Percentiles rank a stretch among this genome's conserved stretches.
phyloP scores from a whole-genome alignment of 805 yeast species.

The Ascoidea tarda region DNA sequence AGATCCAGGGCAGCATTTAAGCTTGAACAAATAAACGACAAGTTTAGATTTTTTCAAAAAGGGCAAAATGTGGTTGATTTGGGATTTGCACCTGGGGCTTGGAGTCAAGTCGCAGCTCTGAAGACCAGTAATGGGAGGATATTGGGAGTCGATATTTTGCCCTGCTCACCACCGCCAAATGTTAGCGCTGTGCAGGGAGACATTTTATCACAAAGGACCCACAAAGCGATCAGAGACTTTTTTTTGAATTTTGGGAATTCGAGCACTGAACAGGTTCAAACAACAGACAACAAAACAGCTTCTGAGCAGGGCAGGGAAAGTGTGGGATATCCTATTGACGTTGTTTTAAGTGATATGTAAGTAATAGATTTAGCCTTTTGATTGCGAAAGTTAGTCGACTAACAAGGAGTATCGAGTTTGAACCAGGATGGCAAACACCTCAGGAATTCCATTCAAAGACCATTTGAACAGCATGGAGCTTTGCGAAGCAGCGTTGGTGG shows the following conservation, averaged over 20 bases:
- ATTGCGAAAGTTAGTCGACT: constrained; percentile 38
- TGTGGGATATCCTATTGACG: constrained; percentile 35
- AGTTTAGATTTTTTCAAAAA: constrained; percentile 40
- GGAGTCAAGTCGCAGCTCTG: constrained; percentile 75
- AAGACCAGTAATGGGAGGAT: constrained; percentile 38
- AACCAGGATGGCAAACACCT: constrained; percentile 81
- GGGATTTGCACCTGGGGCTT: constrained; percentile 91
- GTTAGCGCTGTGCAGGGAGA: constrained; percentile 78
- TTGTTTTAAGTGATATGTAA: constrained; percentile 74
- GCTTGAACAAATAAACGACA: constrained; percentile 57
- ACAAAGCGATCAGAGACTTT: constrained; percentile 34
- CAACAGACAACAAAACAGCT: background rate
- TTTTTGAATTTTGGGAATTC: constrained; percentile 20
- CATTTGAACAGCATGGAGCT: constrained; percentile 67
- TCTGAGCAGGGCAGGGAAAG: background rate
- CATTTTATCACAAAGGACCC: constrained; percentile 56
- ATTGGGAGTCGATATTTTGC: constrained; percentile 73
- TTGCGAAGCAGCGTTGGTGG: constrained; percentile 79
- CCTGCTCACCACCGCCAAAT: constrained; percentile 69
- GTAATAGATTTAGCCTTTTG: constrained; percentile 17
- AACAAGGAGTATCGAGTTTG: constrained; percentile 41
- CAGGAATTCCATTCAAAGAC: constrained; percentile 71
- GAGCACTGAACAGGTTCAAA: constrained; percentile 1
- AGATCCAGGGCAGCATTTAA: constrained; percentile 89
- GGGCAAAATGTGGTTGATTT: constrained; percentile 63